phyloP scores from a whole-genome alignment of 2,329 filamentous ascomycete genomes.

The Aspergillus udagawae region DNA sequence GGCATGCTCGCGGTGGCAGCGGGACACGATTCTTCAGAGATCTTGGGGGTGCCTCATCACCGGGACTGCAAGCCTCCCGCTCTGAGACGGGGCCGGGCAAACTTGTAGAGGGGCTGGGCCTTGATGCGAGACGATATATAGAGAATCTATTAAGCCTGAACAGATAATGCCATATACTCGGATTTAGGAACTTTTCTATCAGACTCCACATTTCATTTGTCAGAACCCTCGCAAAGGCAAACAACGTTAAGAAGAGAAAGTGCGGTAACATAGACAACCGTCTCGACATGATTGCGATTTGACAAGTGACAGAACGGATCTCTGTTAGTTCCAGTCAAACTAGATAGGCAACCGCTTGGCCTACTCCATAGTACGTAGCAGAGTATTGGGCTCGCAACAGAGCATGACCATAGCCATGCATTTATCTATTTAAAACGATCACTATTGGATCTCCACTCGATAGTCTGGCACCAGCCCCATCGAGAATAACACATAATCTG shows the following conservation, averaged over 20 bases:
- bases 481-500: no score
- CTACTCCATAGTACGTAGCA: no score
- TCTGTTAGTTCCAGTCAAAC: neutral
- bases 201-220: no score
- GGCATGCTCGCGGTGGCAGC: conserved; percentile 30
- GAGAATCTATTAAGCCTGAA: conserved; percentile 44
- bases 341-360: no score
- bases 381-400: neutral
- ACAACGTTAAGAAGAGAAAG: no score
- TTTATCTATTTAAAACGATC: neutral
- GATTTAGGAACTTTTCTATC: no score
- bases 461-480: neutral
- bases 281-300: neutral
- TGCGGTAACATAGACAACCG: no score
- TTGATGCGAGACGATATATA: conserved; percentile 46
- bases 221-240: no score
- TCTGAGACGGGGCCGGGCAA: conserved; percentile 33
- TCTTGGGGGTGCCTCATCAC: conserved; percentile 33
- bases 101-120: conserved; percentile 42
- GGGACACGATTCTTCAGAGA: conserved; percentile 38
- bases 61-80: conserved; percentile 17
- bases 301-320: neutral
- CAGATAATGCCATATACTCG: conserved; percentile 21
- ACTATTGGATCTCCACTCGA: neutral
- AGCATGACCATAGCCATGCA: neutral